Conservation (phyloP, 2,329 filamentous ascomycete genomes). For the Talaromyces sp. region DNA sequence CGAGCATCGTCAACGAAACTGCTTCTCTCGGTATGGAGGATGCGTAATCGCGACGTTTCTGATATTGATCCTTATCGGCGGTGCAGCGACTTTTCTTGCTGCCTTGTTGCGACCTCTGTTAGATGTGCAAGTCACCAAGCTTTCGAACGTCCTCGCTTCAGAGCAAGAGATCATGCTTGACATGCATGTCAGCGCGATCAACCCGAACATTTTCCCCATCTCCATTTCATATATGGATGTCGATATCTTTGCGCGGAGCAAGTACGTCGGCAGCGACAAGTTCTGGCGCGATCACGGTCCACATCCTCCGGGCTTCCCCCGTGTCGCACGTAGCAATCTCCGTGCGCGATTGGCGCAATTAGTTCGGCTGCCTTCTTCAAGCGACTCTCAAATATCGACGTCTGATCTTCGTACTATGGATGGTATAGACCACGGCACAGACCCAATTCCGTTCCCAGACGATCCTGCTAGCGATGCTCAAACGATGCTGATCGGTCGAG, state of each 20-base stretch:
- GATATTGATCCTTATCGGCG: constrained; percentile 75
- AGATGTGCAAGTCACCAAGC: constrained; percentile 71
- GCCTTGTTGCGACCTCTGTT: constrained; percentile 83
- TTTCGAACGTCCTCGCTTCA: constrained; percentile 86
- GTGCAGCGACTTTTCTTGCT: constrained; percentile 82
- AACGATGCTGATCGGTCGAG: constrained; percentile 87
- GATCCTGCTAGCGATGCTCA: constrained; percentile 59
- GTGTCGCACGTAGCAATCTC: constrained; percentile 32
- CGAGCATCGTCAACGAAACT: constrained; percentile 61
- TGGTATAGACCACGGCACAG: constrained; percentile 54
- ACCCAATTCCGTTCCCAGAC: constrained; percentile 59
- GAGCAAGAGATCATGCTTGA: constrained; percentile 96
- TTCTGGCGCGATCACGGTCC: constrained; percentile 36
- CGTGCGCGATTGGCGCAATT: constrained; percentile 31
- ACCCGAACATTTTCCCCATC: constrained; percentile 88
- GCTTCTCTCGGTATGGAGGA: constrained; percentile 72
- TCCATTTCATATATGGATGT: constrained; percentile 82
- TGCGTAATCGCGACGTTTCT: constrained; percentile 81
- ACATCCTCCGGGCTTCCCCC: constrained; percentile 29
- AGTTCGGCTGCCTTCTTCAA: constrained; percentile 26
- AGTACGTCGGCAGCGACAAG: constrained; percentile 66
- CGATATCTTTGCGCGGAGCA: constrained; percentile 91
- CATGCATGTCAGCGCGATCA: constrained; percentile 78
- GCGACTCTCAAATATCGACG: constrained; percentile 19
- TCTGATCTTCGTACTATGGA: constrained; percentile 24